Conservation (phyloP, 441 rosid genomes). For the Populus hybrid region DNA sequence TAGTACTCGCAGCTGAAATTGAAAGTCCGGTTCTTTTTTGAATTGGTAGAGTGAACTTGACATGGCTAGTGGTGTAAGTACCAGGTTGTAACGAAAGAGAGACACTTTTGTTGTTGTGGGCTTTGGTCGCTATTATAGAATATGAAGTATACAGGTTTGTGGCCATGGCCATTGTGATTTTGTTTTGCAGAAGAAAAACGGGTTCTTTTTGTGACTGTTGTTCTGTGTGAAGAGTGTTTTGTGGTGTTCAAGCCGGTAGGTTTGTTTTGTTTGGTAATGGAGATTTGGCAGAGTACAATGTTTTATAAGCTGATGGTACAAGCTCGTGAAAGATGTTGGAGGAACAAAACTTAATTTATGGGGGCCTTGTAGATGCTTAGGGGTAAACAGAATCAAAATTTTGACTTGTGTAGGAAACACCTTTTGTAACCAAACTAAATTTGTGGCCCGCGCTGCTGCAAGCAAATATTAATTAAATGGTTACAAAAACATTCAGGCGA, state of each 20-base stretch:
- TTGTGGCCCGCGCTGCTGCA: no score
- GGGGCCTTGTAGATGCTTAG: no score
- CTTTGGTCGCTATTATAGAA: constrained; percentile 3
- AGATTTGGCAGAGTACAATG: no score
- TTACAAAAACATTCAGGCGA: no score
- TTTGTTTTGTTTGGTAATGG: no score
- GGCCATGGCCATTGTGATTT: constrained; percentile 39
- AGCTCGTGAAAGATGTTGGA: no score
- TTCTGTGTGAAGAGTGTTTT: neutral
- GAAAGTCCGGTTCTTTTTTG: constrained; percentile 23
- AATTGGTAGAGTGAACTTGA: constrained; percentile 13
- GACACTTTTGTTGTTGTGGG: constrained; percentile 19
- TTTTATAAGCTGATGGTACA: no score
- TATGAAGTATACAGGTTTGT: constrained; percentile 24
- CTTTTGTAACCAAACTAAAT: no score
- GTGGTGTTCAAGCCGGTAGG: neutral
- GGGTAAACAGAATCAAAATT: no score
- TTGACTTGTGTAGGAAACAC: no score
- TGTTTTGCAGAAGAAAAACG: neutral
- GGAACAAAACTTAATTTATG: no score
- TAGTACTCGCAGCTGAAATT: constrained; percentile 34
- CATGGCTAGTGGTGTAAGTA: neutral
- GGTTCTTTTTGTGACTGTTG: neutral
- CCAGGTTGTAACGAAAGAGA: constrained; percentile 24
- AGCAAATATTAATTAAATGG: no score